Evolutionary conservation across 1,284 basidiomycete genomes (phyloP), one percentile per base, ranked within the genome.

Genomic region (Sporisorium graminicola): DNA sequence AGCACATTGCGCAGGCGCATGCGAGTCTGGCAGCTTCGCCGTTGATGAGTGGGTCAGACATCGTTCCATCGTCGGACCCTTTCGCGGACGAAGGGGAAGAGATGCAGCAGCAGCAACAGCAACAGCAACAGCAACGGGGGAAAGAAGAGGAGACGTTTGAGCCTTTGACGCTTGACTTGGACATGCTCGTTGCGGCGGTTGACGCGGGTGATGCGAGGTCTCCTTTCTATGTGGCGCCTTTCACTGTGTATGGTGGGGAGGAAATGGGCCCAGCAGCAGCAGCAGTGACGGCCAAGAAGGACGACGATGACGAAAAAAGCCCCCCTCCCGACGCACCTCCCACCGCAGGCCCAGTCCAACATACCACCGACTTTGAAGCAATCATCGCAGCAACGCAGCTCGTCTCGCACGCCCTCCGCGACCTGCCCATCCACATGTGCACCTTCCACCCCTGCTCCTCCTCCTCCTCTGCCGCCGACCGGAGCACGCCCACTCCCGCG

Each of bases 361-460:
- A 26, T 26, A 46, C 29, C 2, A 57, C 60, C 7, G 29, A 49
- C 31, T 66, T 65, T 18, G 53, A 56, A 14, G 42, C 49, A 1
- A 24, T 75, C 16, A 33, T 66, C 14, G 60, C 60, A 8, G 67
- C 59, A 0, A 70, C 64, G 1, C 49, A 59, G 20, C 67, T 75
- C 3, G 20, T 65, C 12, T 37, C 53, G 4, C 13, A 59, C 3
- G 33, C 40, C 1, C 51, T 75, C 18, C 40, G 37, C 37, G 64
- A 75, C 42, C 37, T 75, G 0, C 57, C 67, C 9, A 1, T 70
- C 24, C 73, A 75, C 22, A 44, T 70, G n/a, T 67, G 64, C 37
- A 52, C 24, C 43, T 65, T 62, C 29, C 33, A 50, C 24, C 18
- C 27, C 14, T n/a, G n/a, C n/a, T n/a, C n/a, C n/a, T n/a, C n/a